Evolutionary conservation across 2,329 filamentous ascomycete genomes (phyloP).

Genomic region (Cladosporium halotolerans): DNA sequence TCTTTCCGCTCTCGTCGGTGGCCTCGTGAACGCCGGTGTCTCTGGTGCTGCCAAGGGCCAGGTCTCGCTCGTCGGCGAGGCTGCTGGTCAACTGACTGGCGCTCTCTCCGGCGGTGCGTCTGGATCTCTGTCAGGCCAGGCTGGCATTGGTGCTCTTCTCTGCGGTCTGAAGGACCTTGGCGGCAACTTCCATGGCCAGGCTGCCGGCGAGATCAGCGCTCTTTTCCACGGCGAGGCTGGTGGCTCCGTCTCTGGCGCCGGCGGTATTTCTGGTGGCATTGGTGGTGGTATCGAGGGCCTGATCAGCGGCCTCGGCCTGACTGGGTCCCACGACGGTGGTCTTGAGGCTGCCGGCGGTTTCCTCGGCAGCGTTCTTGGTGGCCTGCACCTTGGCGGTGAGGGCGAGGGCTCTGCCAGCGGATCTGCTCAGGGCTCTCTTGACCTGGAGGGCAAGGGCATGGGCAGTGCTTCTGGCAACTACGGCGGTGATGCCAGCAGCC

Average conservation of each 20-base stretch:
- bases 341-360: constrained; percentile 8
- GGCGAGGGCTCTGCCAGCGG: not conserved
- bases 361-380: constrained; percentile 1
- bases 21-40: constrained; percentile 6
- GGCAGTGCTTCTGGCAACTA: not conserved
- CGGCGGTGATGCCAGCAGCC: not conserved
- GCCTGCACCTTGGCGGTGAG: constrained; percentile 7
- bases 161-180: constrained; percentile 5
- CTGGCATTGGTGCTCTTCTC: constrained; percentile 8
- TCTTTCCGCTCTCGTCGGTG: constrained; percentile 6
- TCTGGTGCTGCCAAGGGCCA: constrained; percentile 2
- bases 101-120: not conserved
- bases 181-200: constrained; percentile 6
- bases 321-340: constrained; percentile 3
- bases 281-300: constrained; percentile 7
- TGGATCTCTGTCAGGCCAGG: not conserved
- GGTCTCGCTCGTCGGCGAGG: not conserved
- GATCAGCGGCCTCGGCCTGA: constrained; percentile 7
- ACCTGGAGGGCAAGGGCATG: no score
- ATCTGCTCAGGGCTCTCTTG: no score
- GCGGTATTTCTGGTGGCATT: not conserved
- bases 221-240: constrained; percentile 3
- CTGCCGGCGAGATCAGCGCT: constrained; percentile 1
- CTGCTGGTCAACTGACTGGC: not conserved
- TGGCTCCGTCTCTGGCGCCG: not conserved